Percentiles rank a stretch among this genome's conserved stretches.
Evolutionary conservation across 495 filamentous ascomycete genomes (phyloP).

Genomic region (Lasiosphaeria ovina): DNA sequence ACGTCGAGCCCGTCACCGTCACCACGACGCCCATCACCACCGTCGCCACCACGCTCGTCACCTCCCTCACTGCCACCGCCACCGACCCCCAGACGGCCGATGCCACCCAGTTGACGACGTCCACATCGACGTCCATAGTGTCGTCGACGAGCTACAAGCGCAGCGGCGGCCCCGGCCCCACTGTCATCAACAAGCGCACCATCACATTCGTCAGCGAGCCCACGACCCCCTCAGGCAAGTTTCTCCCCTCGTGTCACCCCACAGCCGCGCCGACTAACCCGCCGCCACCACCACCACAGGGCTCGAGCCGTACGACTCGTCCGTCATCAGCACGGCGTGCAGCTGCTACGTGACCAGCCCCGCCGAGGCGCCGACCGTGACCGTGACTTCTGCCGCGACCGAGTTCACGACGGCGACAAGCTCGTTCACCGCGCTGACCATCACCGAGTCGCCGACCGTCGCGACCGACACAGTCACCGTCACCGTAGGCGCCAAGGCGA

Average conservation of each 20-base stretch:
- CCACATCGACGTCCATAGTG: neutral
- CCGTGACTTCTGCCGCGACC: neutral
- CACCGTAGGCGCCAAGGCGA: neutral
- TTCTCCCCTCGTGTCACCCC: neutral
- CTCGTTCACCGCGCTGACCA: neutral
- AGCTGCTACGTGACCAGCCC: slow-evolving; percentile 5
- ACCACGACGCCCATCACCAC: neutral
- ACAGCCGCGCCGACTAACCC: neutral
- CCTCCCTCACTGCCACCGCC: neutral
- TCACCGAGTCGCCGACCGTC: neutral
- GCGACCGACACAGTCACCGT: neutral
- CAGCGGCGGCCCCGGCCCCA: neutral
- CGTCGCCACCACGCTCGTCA: neutral
- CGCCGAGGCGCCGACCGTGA: neutral
- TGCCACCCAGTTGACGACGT: neutral
- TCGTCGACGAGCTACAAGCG: neutral
- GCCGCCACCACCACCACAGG: neutral
- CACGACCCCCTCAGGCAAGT: neutral
- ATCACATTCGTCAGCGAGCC: neutral
- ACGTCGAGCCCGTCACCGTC: slow-evolving; percentile 5
- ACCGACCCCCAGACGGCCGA: neutral
- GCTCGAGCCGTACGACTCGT: neutral
- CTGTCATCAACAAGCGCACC: neutral
- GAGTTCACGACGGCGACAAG: slow-evolving; percentile 2
- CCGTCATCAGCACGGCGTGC: slow-evolving; percentile 1